phyloP scores from a whole-genome alignment of 2,329 filamentous ascomycete genomes.

The Pestalotiopsis sp. region DNA sequence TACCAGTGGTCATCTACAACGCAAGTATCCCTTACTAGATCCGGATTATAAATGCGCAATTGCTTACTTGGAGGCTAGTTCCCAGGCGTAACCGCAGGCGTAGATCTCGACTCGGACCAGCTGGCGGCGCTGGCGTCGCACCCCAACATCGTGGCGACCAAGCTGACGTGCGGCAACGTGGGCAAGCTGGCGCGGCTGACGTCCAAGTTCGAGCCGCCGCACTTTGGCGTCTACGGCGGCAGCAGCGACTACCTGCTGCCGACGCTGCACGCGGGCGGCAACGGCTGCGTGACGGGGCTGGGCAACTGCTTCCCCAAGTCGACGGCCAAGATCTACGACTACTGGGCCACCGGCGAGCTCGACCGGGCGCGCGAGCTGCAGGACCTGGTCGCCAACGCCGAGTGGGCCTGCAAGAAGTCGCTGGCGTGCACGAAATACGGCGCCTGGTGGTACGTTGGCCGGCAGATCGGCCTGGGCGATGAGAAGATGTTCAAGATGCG shows the following conservation, averaged over 20 bases:
- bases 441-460: conserved; percentile 41
- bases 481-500: conserved; percentile 40
- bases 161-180: conserved; percentile 29
- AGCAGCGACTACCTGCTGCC: conserved; percentile 44
- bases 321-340: conserved; percentile 38
- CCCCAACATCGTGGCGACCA: conserved; percentile 27
- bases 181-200: conserved; percentile 30
- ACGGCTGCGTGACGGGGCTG: conserved; percentile 44
- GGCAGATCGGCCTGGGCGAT: conserved; percentile 33
- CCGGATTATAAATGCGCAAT: not conserved
- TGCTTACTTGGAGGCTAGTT: conserved; percentile 19
- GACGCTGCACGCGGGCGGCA: conserved; percentile 37
- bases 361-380: conserved; percentile 41
- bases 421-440: conserved; percentile 48
- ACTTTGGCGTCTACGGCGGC: conserved; percentile 44
- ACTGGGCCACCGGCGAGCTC: conserved; percentile 37
- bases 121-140: conserved; percentile 23
- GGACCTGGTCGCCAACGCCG: conserved; percentile 43
- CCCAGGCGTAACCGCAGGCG: conserved; percentile 33
- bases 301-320: conserved; percentile 47
- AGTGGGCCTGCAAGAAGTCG: conserved; percentile 51
- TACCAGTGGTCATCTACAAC: conserved; percentile 29
- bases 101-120: conserved; percentile 28
- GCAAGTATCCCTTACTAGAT: conserved; percentile 18
- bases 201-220: conserved; percentile 34